phyloP scores from a whole-genome alignment of 345 rosid genomes.

The Populus ilicifolia region DNA sequence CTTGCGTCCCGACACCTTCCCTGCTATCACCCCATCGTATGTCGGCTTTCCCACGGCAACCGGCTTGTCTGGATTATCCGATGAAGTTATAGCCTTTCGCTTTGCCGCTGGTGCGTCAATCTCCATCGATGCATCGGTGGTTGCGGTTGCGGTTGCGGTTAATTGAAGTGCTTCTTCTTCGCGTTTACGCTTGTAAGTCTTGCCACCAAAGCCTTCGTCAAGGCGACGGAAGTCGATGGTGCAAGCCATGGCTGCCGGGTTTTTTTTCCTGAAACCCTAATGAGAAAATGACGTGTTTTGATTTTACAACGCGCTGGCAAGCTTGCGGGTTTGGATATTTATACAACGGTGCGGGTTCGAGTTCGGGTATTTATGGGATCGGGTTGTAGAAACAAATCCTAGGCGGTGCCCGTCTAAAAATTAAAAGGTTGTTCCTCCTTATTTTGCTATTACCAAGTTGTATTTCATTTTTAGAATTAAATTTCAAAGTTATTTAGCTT shows the following conservation, averaged over 20 bases:
- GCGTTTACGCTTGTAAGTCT: slow-evolving; percentile 83
- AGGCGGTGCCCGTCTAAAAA: neutral
- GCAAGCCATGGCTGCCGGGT: slow-evolving; percentile 57
- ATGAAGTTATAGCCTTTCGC: slow-evolving; percentile 67
- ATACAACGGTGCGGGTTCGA: neutral
- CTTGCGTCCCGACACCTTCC: slow-evolving; percentile 74
- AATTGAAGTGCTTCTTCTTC: slow-evolving; percentile 18
- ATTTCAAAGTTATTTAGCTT: too few species aligned
- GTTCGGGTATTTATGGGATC: neutral
- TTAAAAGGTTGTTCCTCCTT: too few species aligned
- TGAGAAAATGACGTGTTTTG: neutral
- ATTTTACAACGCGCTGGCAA: neutral
- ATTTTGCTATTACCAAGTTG: too few species aligned
- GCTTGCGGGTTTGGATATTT: neutral
- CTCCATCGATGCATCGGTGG: slow-evolving; percentile 50
- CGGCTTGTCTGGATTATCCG: slow-evolving; percentile 69
- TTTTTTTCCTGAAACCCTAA: neutral
- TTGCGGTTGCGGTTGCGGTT: neutral
- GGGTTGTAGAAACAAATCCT: neutral
- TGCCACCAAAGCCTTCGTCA: slow-evolving; percentile 96
- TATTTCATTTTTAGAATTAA: too few species aligned
- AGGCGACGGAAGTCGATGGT: slow-evolving; percentile 77
- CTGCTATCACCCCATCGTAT: slow-evolving; percentile 93
- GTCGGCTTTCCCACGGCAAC: slow-evolving; percentile 46
- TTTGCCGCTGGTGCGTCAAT: slow-evolving; percentile 67